These are phyloP conservation scores for Phtheirospermum japonicum DNA, from an alignment of 257 asterid genomes.

Conservation along the genomic window DNA sequence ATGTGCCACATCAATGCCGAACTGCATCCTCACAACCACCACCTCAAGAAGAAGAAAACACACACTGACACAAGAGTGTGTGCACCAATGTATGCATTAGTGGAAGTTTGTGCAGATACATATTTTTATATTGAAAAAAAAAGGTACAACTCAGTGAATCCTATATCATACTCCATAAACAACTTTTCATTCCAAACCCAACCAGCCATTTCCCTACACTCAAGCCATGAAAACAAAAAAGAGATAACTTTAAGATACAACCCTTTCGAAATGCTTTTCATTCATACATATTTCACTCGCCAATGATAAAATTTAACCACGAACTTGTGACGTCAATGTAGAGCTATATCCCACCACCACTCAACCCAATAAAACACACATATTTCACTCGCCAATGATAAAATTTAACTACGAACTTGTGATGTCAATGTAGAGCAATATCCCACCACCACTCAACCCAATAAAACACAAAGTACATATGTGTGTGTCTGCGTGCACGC, in stretches of 20 bases:
- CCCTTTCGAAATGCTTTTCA: background rate
- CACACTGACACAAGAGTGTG: background rate
- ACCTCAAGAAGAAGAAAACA: background rate
- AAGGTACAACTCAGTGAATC: no score
- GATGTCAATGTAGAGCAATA: background rate
- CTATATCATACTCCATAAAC: background rate
- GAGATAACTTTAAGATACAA: background rate
- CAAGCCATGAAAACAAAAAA: background rate
- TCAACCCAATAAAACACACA: background rate
- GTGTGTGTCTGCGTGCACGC: background rate
- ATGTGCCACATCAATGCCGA: background rate
- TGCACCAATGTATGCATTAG: no score
- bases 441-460: background rate
- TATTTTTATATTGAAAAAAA: no score
- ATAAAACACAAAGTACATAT: background rate
- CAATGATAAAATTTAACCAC: background rate
- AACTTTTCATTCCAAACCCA: background rate
- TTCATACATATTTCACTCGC: background rate
- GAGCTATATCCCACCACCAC: background rate
- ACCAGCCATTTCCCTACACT: background rate
- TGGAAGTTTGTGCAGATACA: no score
- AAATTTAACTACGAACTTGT: background rate
- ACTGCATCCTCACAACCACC: background rate
- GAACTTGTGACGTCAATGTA: background rate
- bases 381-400: background rate